phyloP scores from a whole-genome alignment of 208 protist species.

The Trypanosoma scelopori region DNA sequence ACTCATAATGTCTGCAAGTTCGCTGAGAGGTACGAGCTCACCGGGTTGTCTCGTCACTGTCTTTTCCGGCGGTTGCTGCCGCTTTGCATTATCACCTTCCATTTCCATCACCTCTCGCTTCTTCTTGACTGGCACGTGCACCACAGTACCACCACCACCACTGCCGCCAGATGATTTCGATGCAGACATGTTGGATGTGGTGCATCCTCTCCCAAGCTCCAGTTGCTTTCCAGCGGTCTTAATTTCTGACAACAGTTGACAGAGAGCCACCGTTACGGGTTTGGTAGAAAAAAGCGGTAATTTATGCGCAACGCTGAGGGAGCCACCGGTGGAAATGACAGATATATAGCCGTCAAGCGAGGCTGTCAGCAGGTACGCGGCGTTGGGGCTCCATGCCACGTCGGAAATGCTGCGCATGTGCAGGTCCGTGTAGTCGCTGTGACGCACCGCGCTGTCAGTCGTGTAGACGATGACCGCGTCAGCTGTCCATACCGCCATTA shows the following conservation, averaged over 20 bases:
- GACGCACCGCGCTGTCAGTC: conserved; percentile 67
- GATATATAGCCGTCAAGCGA: conserved; percentile 86
- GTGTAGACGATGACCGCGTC: conserved; percentile 88
- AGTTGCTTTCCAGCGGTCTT: conserved; percentile 20
- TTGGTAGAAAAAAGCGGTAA: conserved; percentile 61
- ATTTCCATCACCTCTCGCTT: conserved; percentile 58
- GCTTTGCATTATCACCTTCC: conserved; percentile 17
- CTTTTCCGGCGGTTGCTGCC: conserved; percentile 21
- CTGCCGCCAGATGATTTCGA: conserved; percentile 1
- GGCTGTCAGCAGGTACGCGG: conserved; percentile 62
- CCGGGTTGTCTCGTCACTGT: background rate
- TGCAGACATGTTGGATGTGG: background rate
- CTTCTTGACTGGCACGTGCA: conserved; percentile 63
- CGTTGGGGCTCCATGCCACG: conserved; percentile 68
- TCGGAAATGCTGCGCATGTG: conserved; percentile 91
- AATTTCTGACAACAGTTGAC: conserved; percentile 37
- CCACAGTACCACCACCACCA: conserved; percentile 2
- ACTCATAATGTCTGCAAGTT: conserved; percentile 26
- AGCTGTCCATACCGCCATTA: conserved; percentile 79
- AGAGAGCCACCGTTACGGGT: conserved; percentile 41
- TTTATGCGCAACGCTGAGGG: conserved; percentile 49
- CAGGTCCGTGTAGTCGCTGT: conserved; percentile 88
- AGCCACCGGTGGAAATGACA: conserved; percentile 62
- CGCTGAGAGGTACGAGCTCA: conserved; percentile 8
- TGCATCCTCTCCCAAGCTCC: conserved; percentile 28